Evolutionary conservation across 441 rosid genomes (phyloP), one percentile per base, ranked within the genome.

Genomic region (Melianthus villosus): DNA sequence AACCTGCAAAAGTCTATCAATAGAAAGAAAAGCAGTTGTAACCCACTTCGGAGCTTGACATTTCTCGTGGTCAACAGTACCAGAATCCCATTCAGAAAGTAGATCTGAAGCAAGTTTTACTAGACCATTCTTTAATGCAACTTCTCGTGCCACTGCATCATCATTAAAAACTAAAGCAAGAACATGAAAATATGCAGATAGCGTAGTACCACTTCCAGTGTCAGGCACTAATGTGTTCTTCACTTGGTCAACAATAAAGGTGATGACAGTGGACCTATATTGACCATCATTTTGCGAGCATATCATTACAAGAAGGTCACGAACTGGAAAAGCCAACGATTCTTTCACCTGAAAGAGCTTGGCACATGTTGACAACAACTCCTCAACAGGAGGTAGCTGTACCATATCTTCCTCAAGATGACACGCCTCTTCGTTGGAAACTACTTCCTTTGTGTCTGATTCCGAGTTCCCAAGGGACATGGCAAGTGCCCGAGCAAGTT

Each of bases 401-500:
- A 77, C 74, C 43, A 61, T 48, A 65, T 91, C 96, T 57, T 73
- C 76, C 65, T 77, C 94, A 59, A 77, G 56, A 45, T 49, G 71
- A 46, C 61, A 73, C 38, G 35, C 43, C 46, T 35, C 53, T 25
- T 57, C 76, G 65, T 57, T 68, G 22, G 50, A 51, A 59, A 53
- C 68, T 66, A 75, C 77, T 45, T 77, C 79, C 64, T 77, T 85
- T 32, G 81, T 60, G 42, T 91, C 96, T 14, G 96, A 79, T 25
- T n/a, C n/a, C n/a, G 98, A 76, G 59, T 44, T 91, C 40, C 98
- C 98, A 27, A 91, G 77, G 41, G 96, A 91, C 13, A 91, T 56
- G 38, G 98, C 96, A 62, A 91, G 86, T 29, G 98, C 98, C 31
- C 73, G 84, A 45, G 98, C 98, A 48, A 91, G 69, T 58, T 91